Percentiles rank a stretch among this genome's conserved stretches.
Evolutionary conservation across 2,329 filamentous ascomycete genomes (phyloP).

Genomic region (Neobulgaria alba): DNA sequence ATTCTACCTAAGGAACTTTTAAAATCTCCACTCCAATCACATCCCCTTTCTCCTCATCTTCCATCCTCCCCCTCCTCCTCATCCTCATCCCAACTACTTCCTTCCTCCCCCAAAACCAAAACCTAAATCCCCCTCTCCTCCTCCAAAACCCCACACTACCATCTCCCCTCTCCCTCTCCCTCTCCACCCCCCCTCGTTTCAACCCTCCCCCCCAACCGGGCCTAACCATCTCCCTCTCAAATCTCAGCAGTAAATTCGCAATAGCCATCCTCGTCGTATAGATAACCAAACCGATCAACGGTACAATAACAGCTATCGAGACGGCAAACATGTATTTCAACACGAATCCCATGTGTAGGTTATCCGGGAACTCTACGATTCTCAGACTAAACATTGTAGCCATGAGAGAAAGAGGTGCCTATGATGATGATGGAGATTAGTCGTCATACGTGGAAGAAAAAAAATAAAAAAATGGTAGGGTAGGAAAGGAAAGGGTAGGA

Average conservation of each 20-base stretch:
- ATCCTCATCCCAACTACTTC: background rate
- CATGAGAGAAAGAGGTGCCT: slow-evolving; percentile 10
- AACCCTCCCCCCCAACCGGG: background rate
- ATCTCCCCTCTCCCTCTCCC: background rate
- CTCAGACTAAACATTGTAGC: slow-evolving; percentile 6
- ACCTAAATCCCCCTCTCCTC: background rate
- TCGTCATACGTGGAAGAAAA: too few species aligned
- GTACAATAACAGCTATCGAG: slow-evolving; percentile 8
- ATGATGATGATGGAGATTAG: too few species aligned
- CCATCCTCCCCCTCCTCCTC: background rate
- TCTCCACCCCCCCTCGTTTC: background rate
- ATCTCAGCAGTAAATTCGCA: background rate
- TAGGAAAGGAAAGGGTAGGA: background rate
- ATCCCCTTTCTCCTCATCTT: background rate
- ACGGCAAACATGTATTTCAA: slow-evolving; percentile 9
- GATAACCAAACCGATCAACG: slow-evolving; percentile 7
- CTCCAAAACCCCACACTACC: background rate
- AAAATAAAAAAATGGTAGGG: background rate
- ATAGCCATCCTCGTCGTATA: slow-evolving; percentile 6
- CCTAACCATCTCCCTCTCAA: slow-evolving; percentile 1
- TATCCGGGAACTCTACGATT: slow-evolving; percentile 5
- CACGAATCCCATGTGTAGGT: slow-evolving; percentile 5
- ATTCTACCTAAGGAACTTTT: too few species aligned
- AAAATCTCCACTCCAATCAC: too few species aligned
- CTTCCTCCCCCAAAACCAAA: background rate